phyloP scores from a whole-genome alignment of 768 basidiomycete species.

The Cyathus striatus region DNA sequence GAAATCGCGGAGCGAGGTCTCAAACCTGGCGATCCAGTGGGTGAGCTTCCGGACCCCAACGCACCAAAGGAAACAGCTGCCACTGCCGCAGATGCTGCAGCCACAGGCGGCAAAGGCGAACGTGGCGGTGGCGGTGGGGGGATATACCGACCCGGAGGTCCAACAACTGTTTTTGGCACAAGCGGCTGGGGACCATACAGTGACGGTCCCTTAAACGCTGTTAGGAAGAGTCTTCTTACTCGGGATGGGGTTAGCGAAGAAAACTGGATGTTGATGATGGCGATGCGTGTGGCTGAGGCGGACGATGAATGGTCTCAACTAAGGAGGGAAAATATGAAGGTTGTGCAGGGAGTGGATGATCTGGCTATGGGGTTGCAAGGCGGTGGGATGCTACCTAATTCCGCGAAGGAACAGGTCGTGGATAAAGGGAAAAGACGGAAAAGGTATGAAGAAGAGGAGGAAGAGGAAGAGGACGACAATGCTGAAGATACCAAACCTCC shows the following conservation, averaged over 20 bases:
- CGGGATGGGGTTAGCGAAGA: conserved; percentile 82
- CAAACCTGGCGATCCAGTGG: conserved; percentile 77
- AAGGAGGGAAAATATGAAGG: conserved; percentile 48
- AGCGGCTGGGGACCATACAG: conserved; percentile 85
- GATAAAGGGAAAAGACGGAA: conserved; percentile 22
- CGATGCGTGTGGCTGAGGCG: conserved; percentile 57
- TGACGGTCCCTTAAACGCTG: conserved; percentile 80
- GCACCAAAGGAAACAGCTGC: conserved; percentile 41
- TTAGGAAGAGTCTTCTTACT: conserved; percentile 72
- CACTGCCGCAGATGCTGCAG: conserved; percentile 28
- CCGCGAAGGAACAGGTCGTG: conserved; percentile 20
- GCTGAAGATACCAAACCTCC: conserved; percentile 9
- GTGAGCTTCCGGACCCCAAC: conserved; percentile 75
- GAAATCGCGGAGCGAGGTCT: conserved; percentile 80
- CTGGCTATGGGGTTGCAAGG: conserved; percentile 14
- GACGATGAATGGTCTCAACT: conserved; percentile 61
- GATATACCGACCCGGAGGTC: conserved; percentile 86
- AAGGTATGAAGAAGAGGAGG: conserved; percentile 21
- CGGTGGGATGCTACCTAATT: not conserved
- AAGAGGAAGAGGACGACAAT: conserved; percentile 17
- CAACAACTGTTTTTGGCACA: conserved; percentile 87
- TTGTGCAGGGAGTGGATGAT: conserved; percentile 43
- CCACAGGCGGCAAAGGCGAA: conserved; percentile 31
- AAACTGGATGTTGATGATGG: conserved; percentile 89
- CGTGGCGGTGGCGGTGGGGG: conserved; percentile 53